Evolutionary conservation across 192 early-diverging fungal species (phyloP), one percentile per base, ranked within the genome.

Genomic region (Gaertneriomyces semiglobifer): DNA sequence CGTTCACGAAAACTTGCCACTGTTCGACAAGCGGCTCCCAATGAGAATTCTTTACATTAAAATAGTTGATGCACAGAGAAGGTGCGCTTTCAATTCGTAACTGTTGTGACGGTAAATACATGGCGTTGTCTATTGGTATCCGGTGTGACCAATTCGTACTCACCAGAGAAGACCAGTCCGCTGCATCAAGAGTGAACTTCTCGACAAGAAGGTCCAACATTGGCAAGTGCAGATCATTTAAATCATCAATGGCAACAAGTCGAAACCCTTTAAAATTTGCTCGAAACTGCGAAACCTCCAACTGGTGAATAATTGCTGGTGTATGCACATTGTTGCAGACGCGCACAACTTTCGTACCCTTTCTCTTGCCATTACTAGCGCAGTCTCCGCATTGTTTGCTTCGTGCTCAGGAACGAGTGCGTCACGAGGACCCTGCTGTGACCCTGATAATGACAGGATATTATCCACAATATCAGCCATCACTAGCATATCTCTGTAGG

Each of bases 1-100:
- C 77, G 60, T 66, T 74, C 9, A 83, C 25, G 16, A 65, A 73
- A 48, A 91, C 89, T 46, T 90, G 77, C 89, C 92, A 96, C 6
- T 90, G 93, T 74, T 99, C 97, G 14, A 97, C 62, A 45, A 98
- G 69, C 3, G 97, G 94, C 72, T 99, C 97, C 97, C 97, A 99
- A 72, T 98, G 95, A 33, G 95, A 97, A 74, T 93, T 96, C 66
- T 92, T 92, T 43, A 96, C 79, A 79, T 99, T 98, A 63, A 96
- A 99, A 74, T 92, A 95, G 71, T 96, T 97, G 44, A 88, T 83
- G 58, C 89, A 86, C 47, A 94, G 69, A 42, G 81, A 72, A 4
- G 96, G 72, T 6, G 84, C 81, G 4, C 84, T 84, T 64, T 89
- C 86, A 12, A 92, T 79, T 18, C 80, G 74, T 52, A 73, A 19